phyloP scores from a whole-genome alignment of 192 early-diverging fungal genomes.

The Coemansia sp. region DNA sequence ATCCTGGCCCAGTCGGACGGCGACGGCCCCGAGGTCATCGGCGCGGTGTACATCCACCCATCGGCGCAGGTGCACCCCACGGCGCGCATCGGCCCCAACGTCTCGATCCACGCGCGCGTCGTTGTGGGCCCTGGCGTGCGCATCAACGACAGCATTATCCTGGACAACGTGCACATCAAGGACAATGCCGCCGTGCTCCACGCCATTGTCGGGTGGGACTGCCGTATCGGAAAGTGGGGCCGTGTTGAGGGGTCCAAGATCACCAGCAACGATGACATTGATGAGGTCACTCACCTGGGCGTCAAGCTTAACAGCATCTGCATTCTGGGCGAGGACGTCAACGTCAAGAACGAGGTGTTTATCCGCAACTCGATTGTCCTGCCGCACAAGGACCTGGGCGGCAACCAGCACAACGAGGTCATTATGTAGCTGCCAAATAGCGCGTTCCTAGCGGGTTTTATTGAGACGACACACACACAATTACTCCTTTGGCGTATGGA shows the following conservation, averaged over 20 bases:
- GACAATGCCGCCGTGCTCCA: slow-evolving; percentile 81
- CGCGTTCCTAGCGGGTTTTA: too few species aligned
- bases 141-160: slow-evolving; percentile 86
- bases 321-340: slow-evolving; percentile 89
- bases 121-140: slow-evolving; percentile 87
- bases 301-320: slow-evolving; percentile 87
- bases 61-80: slow-evolving; percentile 88
- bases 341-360: slow-evolving; percentile 86
- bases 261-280: slow-evolving; percentile 55
- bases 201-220: slow-evolving; percentile 90
- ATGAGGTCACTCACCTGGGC: slow-evolving; percentile 78
- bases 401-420: slow-evolving; percentile 87
- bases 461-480: not conserved
- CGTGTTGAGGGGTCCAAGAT: slow-evolving; percentile 85
- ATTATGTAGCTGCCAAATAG: slow-evolving; percentile 68
- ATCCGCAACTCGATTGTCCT: slow-evolving; percentile 96
- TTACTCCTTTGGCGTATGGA: slow-evolving; percentile 10
- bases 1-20: slow-evolving; percentile 30
- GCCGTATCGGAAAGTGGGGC: slow-evolving; percentile 87
- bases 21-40: slow-evolving; percentile 71
- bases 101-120: slow-evolving; percentile 86
- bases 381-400: slow-evolving; percentile 93
- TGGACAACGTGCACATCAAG: slow-evolving; percentile 91
- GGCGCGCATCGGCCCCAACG: slow-evolving; percentile 94
- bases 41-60: slow-evolving; percentile 92